phyloP scores from a whole-genome alignment of 306 rosid genomes.

The Trifolium subterraneum region DNA sequence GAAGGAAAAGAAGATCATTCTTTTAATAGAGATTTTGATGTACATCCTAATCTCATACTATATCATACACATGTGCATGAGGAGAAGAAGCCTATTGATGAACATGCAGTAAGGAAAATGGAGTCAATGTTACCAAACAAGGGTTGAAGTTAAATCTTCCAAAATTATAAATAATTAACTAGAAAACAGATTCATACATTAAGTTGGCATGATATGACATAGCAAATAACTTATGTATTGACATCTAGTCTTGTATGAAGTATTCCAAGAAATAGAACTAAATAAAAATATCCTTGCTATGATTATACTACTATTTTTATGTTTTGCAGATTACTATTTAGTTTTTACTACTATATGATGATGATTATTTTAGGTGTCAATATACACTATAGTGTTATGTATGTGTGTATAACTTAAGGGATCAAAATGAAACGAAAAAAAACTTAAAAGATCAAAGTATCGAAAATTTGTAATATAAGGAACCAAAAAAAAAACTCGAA shows the following conservation, averaged over 20 bases:
- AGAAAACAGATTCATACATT: not conserved
- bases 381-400: too few species aligned
- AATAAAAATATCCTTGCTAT: not conserved
- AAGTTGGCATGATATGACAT: not conserved
- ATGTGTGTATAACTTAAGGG: too few species aligned
- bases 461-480: too few species aligned
- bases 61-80: slow-evolving; percentile 51
- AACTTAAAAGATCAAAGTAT: too few species aligned
- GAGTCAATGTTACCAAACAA: not conserved
- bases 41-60: slow-evolving; percentile 50
- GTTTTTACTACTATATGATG: too few species aligned
- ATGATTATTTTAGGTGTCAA: too few species aligned
- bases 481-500: too few species aligned
- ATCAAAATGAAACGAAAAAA: too few species aligned
- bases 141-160: not conserved
- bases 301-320: not conserved
- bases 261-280: not conserved
- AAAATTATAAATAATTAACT: not conserved
- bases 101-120: not conserved
- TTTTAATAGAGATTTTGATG: slow-evolving; percentile 55
- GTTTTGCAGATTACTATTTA: not conserved
- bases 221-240: not conserved
- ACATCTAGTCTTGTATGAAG: not conserved
- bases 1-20: slow-evolving; percentile 22
- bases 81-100: not conserved